Evolutionary conservation across 2,329 filamentous ascomycete genomes (phyloP).

Genomic region (Cordyceps sp.): DNA sequence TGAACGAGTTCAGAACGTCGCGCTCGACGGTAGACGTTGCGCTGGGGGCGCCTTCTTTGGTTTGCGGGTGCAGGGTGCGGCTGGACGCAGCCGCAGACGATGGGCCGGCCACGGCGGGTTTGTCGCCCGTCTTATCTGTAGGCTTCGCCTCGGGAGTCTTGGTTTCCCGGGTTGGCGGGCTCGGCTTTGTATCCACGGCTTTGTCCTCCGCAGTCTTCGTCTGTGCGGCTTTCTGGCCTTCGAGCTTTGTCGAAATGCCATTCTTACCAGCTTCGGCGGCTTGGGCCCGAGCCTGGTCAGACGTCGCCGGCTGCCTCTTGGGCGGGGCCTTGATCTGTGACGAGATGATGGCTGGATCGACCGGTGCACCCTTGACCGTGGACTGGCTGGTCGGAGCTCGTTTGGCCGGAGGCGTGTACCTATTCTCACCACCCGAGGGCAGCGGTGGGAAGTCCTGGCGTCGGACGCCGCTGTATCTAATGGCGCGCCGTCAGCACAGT

Average conservation of each 20-base stretch:
- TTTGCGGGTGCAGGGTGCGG: slow-evolving; percentile 23
- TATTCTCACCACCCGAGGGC: slow-evolving; percentile 33
- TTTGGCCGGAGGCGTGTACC: slow-evolving; percentile 82
- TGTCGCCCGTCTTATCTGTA: slow-evolving; percentile 9
- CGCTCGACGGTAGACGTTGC: slow-evolving; percentile 44
- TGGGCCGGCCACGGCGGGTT: slow-evolving; percentile 7
- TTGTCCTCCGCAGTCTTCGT: slow-evolving; percentile 15
- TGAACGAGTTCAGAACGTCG: slow-evolving; percentile 47
- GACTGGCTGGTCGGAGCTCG: slow-evolving; percentile 61
- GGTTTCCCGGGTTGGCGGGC: slow-evolving; percentile 7
- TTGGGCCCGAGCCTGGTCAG: slow-evolving; percentile 10
- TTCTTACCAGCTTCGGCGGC: slow-evolving; percentile 13
- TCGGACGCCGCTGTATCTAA: slow-evolving; percentile 83
- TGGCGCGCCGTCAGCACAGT: slow-evolving; percentile 6
- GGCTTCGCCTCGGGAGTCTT: slow-evolving; percentile 15
- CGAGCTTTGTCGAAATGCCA: slow-evolving; percentile 11
- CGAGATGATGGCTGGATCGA: slow-evolving; percentile 83
- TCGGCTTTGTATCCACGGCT: slow-evolving; percentile 13
- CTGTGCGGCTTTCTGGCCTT: slow-evolving; percentile 11
- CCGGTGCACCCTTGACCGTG: slow-evolving; percentile 58
- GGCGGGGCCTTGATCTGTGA: slow-evolving; percentile 47
- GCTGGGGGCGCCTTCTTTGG: slow-evolving; percentile 15
- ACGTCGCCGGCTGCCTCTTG: slow-evolving; percentile 16
- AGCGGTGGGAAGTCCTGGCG: slow-evolving; percentile 60
- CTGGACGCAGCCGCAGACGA: slow-evolving; percentile 19